phyloP scores from a whole-genome alignment of 2,329 filamentous ascomycete genomes.

The Trichoderma sp. region DNA sequence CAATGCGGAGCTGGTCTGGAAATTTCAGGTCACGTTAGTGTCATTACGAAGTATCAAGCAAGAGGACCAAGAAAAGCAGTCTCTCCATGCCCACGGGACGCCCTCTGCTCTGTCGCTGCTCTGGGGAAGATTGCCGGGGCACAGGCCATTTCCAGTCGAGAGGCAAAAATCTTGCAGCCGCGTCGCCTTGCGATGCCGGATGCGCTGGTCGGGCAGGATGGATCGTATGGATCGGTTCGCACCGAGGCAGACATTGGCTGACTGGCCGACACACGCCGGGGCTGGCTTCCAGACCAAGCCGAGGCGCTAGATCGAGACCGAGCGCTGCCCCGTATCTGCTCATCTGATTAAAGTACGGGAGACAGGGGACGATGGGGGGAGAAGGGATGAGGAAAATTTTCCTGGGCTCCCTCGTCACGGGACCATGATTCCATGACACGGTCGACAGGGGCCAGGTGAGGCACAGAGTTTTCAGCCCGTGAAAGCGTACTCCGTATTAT shows the following conservation, averaged over 20 bases:
- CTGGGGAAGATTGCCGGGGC: conserved; percentile 16
- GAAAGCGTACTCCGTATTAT: not conserved
- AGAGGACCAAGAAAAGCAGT: not conserved
- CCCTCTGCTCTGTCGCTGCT: not conserved
- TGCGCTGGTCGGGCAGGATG: conserved; percentile 6
- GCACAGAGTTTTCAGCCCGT: not conserved
- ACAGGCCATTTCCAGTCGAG: not conserved
- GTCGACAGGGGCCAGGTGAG: not conserved
- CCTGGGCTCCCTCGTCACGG: conserved; percentile 15
- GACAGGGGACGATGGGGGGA: conserved; percentile 18
- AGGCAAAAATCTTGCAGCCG: conserved; percentile 17
- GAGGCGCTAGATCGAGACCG: conserved; percentile 20
- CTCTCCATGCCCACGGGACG: conserved; percentile 1
- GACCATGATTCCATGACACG: conserved; percentile 21
- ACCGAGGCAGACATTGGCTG: conserved; percentile 8
- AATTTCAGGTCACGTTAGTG: conserved; percentile 24
- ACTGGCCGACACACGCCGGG: conserved; percentile 15
- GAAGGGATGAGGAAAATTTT: conserved; percentile 12
- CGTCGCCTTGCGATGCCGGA: conserved; percentile 9
- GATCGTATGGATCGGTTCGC: not conserved
- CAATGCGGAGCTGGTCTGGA: conserved; percentile 21
- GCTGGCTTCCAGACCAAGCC: conserved; percentile 1
- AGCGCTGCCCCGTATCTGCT: conserved; percentile 25
- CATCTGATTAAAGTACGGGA: conserved; percentile 26
- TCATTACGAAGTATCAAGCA: not conserved